Percentiles rank a stretch among this genome's conserved stretches.
Conservation (phyloP, 2,329 filamentous ascomycete genomes). For the Nothopassalora personata region DNA sequence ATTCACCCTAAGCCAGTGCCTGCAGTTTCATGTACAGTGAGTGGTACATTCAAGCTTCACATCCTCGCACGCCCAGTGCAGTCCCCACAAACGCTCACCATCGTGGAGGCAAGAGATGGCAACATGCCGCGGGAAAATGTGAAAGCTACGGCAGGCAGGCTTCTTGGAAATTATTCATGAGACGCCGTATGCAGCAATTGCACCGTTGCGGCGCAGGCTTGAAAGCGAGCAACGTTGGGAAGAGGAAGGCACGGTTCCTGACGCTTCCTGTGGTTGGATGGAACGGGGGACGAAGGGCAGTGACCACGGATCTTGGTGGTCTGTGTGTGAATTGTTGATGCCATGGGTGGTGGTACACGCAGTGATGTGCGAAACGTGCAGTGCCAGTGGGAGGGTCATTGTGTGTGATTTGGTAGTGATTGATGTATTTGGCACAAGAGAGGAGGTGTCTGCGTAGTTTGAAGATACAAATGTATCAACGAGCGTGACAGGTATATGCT, state of each 20-base stretch:
- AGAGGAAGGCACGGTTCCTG: background rate
- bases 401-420: too few species aligned
- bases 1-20: background rate
- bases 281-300: background rate
- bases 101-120: background rate
- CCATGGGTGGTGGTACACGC: background rate
- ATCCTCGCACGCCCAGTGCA: background rate
- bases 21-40: background rate
- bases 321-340: background rate
- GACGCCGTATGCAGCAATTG: too few species aligned
- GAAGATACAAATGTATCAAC: too few species aligned
- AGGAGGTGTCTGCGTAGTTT: too few species aligned
- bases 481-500: too few species aligned
- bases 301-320: background rate
- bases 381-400: too few species aligned
- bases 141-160: background rate
- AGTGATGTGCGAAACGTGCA: too few species aligned
- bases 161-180: too few species aligned
- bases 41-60: background rate
- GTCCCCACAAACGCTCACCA: background rate
- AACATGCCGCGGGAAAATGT: background rate
- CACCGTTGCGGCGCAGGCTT: too few species aligned
- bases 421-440: too few species aligned
- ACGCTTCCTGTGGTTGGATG: background rate
- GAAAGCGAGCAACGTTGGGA: background rate